Evolutionary conservation across 2,329 filamentous ascomycete genomes (phyloP), one percentile per base, ranked within the genome.

Genomic region (Colletotrichum chlorophyti): DNA sequence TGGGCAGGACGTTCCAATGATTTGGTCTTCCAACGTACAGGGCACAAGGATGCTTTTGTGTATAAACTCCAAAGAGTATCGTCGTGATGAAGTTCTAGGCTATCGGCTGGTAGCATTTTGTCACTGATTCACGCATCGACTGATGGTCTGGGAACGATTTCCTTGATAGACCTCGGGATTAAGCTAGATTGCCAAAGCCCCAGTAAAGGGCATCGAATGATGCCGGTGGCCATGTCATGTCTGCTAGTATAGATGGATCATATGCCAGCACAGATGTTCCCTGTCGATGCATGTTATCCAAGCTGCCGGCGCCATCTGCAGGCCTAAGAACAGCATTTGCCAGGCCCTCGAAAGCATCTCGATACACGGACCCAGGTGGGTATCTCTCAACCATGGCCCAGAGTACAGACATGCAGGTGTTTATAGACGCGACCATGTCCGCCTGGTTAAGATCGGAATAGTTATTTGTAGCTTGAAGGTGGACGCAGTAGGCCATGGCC

Each of bases 321-420:
- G 37, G n/a, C 37, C 12, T 21, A 1, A 40, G 5, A 0, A 59
- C 37, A 12, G 55, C 49, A 10, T 50, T 52, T 8, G 43, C 49
- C 14, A 69, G 21, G 15, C 50, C 61, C 2, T 70, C 68, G 32
- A 69, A 69, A 0, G 60, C 46, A 17, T 70, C 68, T 6, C 68
- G 63, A 23, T 69, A 69, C 5, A 57, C 62, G 15, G 53, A 37
- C 1, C 67, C 68, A 0, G 59, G 48, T 1, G 65, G 65, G 27
- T 68, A 69, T 11, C 67, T 54, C 45, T 70, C 68, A 4, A 65
- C 68, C 68, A 70, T 69, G 0, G 61, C 68, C 68, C 68, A 69
- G 0, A 70, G 51, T 5, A 70, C 53, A 0, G 67, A 65, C 0
- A 57, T 63, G 24, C 68, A 70, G 1, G 63, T 46, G 10, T 65